These are phyloP conservation scores for Colletotrichum magnum DNA, from an alignment of 2,329 filamentous ascomycete species.

Conservation along the genomic window DNA sequence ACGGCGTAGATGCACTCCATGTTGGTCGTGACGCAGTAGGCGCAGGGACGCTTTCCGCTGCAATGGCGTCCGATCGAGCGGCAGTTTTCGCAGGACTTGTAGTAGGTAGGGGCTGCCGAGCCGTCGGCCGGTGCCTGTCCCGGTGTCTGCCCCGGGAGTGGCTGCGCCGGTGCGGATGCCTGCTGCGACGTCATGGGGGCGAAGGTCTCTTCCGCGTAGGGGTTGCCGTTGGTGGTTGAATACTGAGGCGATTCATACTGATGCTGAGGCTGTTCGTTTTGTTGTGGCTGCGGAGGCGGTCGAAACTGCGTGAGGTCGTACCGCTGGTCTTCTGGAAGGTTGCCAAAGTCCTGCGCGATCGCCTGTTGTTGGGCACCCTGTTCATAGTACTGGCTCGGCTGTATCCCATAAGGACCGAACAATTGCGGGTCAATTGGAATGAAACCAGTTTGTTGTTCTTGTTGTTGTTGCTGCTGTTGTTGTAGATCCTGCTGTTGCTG, in stretches of 20 bases:
- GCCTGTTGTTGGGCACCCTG: too few species aligned
- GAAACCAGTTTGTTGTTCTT: too few species aligned
- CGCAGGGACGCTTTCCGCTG: not conserved
- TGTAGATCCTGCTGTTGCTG: not conserved
- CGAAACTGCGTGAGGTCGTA: not conserved
- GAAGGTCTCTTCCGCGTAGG: too few species aligned
- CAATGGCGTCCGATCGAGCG: not conserved
- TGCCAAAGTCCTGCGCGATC: not conserved
- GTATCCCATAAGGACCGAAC: too few species aligned
- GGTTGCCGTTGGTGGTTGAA: too few species aligned
- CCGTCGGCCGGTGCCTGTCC: too few species aligned
- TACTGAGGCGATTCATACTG: too few species aligned
- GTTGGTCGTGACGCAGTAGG: not conserved
- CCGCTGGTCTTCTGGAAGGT: not conserved
- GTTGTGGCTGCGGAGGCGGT: not conserved
- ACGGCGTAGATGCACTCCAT: not conserved
- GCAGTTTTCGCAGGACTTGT: constrained; percentile 1
- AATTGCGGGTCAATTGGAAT: too few species aligned
- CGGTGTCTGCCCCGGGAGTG: too few species aligned
- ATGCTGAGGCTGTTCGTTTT: not conserved
- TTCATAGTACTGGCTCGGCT: too few species aligned
- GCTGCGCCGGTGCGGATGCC: too few species aligned
- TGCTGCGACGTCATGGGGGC: too few species aligned
- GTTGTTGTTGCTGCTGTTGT: not conserved
- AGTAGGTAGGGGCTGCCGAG: not conserved